Evolutionary conservation across 768 basidiomycete genomes (phyloP), one percentile per base, ranked within the genome.

Genomic region (Mycena maculata): DNA sequence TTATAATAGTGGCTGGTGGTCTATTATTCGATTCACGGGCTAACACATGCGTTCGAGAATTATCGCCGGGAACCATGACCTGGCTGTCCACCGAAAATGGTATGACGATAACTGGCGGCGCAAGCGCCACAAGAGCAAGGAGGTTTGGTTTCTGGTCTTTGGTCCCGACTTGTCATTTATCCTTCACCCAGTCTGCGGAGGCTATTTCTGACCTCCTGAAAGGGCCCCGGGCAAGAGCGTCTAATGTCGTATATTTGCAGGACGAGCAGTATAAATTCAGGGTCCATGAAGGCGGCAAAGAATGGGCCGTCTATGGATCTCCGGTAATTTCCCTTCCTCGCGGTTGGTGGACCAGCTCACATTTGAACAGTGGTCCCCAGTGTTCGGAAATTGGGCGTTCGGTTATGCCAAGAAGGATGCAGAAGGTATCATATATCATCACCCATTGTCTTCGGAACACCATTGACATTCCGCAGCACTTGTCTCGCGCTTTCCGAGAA

Each of bases 281-380:
- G 47, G 60, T 75, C 0, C 76, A 75, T 31, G 78, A 80, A 28
- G 73, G 71, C 9, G 81, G 88, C 3, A 82, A 79, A 45, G 75
- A 69, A 1, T 92, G 91, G 91, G 84, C 82, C 47, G 82, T 91
- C 12, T 90, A 89, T 75, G 90, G 90, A 0, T 90, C 90, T 22
- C 91, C 90, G 13, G 91, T 90, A 61, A n/a, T n/a, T n/a, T 28
- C 12, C 20, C 2, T 23, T n/a, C 0, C 8, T 53, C 4, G 23
- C n/a, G n/a, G n/a, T n/a, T n/a, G n/a, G n/a, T 22, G 27, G 15
- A 36, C 20, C 18, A 6, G 28, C 9, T 36, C 31, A 16, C 16
- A 36, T n/a, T 15, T 44, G 13, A 3, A 62, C 42, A 85, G 84
- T 86, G 85, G 86, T 81, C 82, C 8, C 85, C 85, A 0, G 75